Conservation (phyloP, 805 yeast genomes). For the Candida dendrica region DNA sequence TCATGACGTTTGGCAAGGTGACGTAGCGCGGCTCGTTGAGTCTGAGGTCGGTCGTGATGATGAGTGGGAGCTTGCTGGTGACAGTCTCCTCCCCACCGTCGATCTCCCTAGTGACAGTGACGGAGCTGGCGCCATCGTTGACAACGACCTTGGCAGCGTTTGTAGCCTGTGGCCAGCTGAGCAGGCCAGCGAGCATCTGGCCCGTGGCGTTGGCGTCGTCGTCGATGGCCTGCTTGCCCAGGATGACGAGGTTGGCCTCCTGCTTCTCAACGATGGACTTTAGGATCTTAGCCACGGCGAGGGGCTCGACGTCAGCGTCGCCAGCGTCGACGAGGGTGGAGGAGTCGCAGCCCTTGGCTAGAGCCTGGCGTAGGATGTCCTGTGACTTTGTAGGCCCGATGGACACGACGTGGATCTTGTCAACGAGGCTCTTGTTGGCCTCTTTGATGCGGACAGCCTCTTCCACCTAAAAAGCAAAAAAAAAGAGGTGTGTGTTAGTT, state of each 20-base stretch:
- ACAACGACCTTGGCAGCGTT: conserved; percentile 82
- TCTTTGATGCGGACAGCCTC: conserved; percentile 81
- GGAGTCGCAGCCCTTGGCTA: conserved; percentile 91
- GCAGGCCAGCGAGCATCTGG: conserved; percentile 88
- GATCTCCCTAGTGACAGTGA: conserved; percentile 80
- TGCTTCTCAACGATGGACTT: conserved; percentile 64
- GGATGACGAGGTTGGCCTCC: conserved; percentile 67
- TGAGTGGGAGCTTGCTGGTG: conserved; percentile 70
- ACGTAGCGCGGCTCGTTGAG: conserved; percentile 94
- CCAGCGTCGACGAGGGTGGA: conserved; percentile 79
- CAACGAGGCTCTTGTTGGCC: conserved; percentile 58
- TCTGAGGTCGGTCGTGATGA: conserved; percentile 89
- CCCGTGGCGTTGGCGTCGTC: conserved; percentile 95
- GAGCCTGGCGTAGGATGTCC: conserved; percentile 79
- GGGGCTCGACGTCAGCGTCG: conserved; percentile 72
- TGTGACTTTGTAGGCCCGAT: conserved; percentile 84
- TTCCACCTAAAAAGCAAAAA: conserved; percentile 56
- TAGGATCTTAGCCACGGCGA: conserved; percentile 82
- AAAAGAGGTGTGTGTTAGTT: too few relatives aligned
- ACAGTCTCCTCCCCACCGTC: conserved; percentile 93
- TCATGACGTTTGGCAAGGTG: conserved; percentile 94
- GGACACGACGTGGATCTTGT: conserved; percentile 81
- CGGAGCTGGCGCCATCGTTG: conserved; percentile 38
- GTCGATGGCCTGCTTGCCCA: conserved; percentile 97
- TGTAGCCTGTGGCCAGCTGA: conserved; percentile 96